Evolutionary conservation across 495 filamentous ascomycete species (phyloP).

Genomic region (Apiosordaria backusii): DNA sequence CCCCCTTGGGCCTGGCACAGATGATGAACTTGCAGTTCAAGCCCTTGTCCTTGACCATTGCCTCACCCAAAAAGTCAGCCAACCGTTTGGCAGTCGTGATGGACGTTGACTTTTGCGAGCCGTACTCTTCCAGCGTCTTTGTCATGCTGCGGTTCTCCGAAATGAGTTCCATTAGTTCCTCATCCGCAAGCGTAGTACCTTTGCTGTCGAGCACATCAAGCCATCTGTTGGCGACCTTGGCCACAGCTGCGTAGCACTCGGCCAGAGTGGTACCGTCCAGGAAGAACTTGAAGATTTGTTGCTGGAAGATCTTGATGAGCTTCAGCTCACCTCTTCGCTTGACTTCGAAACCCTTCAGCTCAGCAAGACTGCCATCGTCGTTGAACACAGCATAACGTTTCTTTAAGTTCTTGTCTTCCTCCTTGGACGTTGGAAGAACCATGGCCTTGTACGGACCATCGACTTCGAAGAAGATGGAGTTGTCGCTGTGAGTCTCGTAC

Average conservation of each 20-base stretch:
- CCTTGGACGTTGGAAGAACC: conserved; percentile 95
- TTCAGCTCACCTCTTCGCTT: conserved; percentile 98
- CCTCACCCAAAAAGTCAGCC: conserved; percentile 93
- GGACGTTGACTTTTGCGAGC: conserved; percentile 89
- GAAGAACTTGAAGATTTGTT: conserved; percentile 99
- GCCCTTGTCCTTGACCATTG: conserved; percentile 99
- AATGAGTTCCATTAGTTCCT: conserved; percentile 97
- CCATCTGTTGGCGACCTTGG: conserved; percentile 94
- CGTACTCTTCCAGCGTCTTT: conserved; percentile 95
- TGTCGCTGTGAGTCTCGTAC: conserved; percentile 95
- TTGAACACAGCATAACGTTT: conserved; percentile 99
- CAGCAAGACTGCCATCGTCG: conserved; percentile 92
- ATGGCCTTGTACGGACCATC: conserved; percentile 97
- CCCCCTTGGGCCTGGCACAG: conserved; percentile 76
- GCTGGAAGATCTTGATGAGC: conserved; percentile 99
- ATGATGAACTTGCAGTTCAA: conserved; percentile 99
- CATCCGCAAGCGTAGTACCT: conserved; percentile 84
- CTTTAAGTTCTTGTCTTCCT: conserved; percentile 99
- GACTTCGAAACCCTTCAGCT: conserved; percentile 96
- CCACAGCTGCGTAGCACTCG: conserved; percentile 89
- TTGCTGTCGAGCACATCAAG: conserved; percentile 87
- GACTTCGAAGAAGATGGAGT: conserved; percentile 99
- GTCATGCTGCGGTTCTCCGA: conserved; percentile 97
- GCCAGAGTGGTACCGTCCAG: conserved; percentile 79
- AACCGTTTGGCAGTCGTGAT: conserved; percentile 97